Evolutionary conservation across 2,329 filamentous ascomycete genomes (phyloP).

Genomic region (Epichloe sylvatica): DNA sequence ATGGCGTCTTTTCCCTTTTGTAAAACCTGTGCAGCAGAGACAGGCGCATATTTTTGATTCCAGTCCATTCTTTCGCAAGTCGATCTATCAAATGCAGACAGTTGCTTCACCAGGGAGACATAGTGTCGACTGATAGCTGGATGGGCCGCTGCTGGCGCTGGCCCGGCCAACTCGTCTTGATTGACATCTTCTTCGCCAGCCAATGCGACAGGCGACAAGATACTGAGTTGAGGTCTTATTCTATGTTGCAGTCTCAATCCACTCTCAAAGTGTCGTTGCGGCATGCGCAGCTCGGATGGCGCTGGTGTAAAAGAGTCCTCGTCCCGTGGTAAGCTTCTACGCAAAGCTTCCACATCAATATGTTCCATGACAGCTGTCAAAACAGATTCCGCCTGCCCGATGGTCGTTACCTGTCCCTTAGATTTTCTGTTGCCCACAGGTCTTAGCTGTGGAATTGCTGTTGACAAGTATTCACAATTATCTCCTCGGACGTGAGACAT

Average conservation of each 20-base stretch:
- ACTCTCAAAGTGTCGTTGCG: conserved; percentile 43
- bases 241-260: conserved; percentile 38
- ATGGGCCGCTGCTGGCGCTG: conserved; percentile 26
- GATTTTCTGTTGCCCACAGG: conserved; percentile 26
- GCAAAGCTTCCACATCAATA: conserved; percentile 16
- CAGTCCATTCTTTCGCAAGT: conserved; percentile 61
- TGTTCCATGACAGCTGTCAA: conserved; percentile 17
- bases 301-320: conserved; percentile 29
- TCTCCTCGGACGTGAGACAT: conserved; percentile 48
- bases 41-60: conserved; percentile 75
- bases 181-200: conserved; percentile 12
- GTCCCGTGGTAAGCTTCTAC: conserved; percentile 15
- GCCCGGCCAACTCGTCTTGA: conserved; percentile 22
- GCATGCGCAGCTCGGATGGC: conserved; percentile 37
- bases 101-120: conserved; percentile 39
- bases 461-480: neutral
- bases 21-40: conserved; percentile 54
- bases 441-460: neutral
- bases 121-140: conserved; percentile 48
- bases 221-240: conserved; percentile 32
- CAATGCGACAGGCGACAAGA: conserved; percentile 7
- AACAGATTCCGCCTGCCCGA: conserved; percentile 30
- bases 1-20: conserved; percentile 57
- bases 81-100: conserved; percentile 70
- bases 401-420: conserved; percentile 32